These are phyloP conservation scores for Lipomyces lipofer DNA, from an alignment of 805 yeast species.

Conservation along the genomic window DNA sequence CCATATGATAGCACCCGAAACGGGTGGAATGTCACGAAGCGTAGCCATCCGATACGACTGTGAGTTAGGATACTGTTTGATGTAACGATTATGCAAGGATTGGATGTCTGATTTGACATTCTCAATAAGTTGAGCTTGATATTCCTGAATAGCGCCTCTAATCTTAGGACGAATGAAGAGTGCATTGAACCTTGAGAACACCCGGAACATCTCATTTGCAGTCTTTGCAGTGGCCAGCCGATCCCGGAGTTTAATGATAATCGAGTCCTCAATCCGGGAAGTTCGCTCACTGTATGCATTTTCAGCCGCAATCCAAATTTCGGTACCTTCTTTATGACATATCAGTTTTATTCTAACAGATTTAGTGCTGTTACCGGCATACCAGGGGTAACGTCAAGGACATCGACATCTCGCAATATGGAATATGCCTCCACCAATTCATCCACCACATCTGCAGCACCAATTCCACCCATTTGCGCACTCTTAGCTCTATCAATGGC, in stretches of 20 bases:
- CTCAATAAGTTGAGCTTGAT: slow-evolving; percentile 53
- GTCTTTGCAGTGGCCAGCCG: slow-evolving; percentile 45
- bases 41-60: slow-evolving; percentile 42
- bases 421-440: slow-evolving; percentile 48
- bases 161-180: slow-evolving; percentile 56
- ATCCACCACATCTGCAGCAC: slow-evolving; percentile 34
- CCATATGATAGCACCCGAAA: slow-evolving; percentile 53
- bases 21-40: slow-evolving; percentile 51
- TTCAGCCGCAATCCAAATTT: slow-evolving; percentile 48
- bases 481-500: slow-evolving; percentile 2
- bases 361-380: slow-evolving; percentile 1
- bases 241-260: slow-evolving; percentile 46
- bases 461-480: slow-evolving; percentile 7
- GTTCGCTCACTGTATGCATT: slow-evolving; percentile 47
- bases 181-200: slow-evolving; percentile 51
- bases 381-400: slow-evolving; percentile 42
- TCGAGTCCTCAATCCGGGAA: slow-evolving; percentile 47
- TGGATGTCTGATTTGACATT: slow-evolving; percentile 52
- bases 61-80: slow-evolving; percentile 39
- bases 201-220: slow-evolving; percentile 53
- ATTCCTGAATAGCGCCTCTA: slow-evolving; percentile 59
- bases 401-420: slow-evolving; percentile 43
- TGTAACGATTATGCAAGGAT: slow-evolving; percentile 45
- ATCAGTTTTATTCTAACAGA: slow-evolving; percentile 24
- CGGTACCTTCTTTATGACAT: slow-evolving; percentile 38